These are phyloP conservation scores for Colletotrichum ledebouriae DNA, from an alignment of 2,329 filamentous ascomycete species.

Conservation along the genomic window DNA sequence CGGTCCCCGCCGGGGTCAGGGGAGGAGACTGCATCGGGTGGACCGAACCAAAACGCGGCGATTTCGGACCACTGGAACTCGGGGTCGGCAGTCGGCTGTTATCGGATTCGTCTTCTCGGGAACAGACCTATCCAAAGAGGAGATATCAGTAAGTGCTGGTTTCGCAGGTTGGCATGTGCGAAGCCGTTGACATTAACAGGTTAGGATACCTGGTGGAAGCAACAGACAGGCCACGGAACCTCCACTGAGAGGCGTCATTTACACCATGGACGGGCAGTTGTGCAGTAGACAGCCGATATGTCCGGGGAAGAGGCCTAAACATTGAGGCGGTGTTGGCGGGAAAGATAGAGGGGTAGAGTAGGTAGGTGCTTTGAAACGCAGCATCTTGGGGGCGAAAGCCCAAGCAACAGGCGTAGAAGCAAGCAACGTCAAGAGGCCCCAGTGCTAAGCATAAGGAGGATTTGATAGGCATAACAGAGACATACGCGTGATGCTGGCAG, in stretches of 20 bases:
- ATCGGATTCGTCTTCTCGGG: conserved; percentile 72
- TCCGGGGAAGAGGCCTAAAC: conserved; percentile 23
- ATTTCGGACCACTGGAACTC: conserved; percentile 73
- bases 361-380: conserved; percentile 40
- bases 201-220: conserved; percentile 13
- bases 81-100: conserved; percentile 75
- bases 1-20: conserved; percentile 86
- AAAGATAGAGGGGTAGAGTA: conserved; percentile 32
- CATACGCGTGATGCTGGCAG: conserved; percentile 86
- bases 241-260: conserved; percentile 32
- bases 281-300: conserved; percentile 17
- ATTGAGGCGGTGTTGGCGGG: conserved; percentile 22
- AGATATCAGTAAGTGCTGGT: conserved; percentile 46
- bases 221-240: conserved; percentile 13
- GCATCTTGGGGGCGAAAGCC: conserved; percentile 17
- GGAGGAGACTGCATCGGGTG: conserved; percentile 88
- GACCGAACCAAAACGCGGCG: conserved; percentile 76
- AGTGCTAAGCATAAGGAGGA: conserved; percentile 14
- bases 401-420: conserved; percentile 25
- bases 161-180: conserved; percentile 34
- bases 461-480: conserved; percentile 45
- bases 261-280: conserved; percentile 7
- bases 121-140: conserved; percentile 62
- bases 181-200: conserved; percentile 18
- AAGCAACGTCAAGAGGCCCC: conserved; percentile 26